A percentile compares a stretch with the other conserved stretches of the same genome.
phyloP scores from a whole-genome alignment of 1,284 basidiomycete genomes.

The Boletus sp. region DNA sequence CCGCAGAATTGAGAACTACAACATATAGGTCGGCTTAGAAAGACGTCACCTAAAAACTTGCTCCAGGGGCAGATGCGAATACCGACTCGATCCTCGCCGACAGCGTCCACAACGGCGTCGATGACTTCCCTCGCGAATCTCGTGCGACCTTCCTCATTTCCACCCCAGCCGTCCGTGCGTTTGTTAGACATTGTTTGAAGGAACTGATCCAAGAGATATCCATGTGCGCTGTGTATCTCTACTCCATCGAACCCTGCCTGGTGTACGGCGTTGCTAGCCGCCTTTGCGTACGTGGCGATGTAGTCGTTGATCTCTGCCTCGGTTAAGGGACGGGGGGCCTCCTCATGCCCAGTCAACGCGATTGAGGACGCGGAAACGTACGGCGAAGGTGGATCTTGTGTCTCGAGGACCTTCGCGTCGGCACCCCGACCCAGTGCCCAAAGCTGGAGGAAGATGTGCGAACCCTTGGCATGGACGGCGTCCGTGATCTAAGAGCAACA shows the following conservation, averaged over 20 bases:
- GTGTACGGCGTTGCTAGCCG: not conserved
- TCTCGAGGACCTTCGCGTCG: not conserved
- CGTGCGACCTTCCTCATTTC: not conserved
- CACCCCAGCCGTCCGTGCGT: not conserved
- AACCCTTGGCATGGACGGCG: not conserved
- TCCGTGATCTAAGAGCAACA: not conserved
- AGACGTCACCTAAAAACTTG: not conserved
- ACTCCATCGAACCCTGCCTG: not conserved
- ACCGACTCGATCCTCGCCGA: not conserved
- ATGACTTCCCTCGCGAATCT: not conserved
- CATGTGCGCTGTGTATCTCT: not conserved
- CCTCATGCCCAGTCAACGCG: not conserved
- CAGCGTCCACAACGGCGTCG: not conserved
- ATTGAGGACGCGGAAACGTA: not conserved
- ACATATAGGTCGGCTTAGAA: not conserved
- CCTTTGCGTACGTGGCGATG: not conserved
- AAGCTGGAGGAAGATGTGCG: not conserved
- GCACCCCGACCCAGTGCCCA: not conserved
- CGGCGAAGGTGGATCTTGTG: not conserved
- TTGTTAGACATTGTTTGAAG: not conserved
- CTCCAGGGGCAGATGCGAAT: not conserved
- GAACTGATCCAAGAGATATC: not conserved
- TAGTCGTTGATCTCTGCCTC: not conserved
- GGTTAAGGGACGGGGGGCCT: not conserved
- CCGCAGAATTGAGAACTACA: too few species aligned